Evolutionary conservation across 73 alveolate species (phyloP).

Genomic region (Urostyla sp.): DNA sequence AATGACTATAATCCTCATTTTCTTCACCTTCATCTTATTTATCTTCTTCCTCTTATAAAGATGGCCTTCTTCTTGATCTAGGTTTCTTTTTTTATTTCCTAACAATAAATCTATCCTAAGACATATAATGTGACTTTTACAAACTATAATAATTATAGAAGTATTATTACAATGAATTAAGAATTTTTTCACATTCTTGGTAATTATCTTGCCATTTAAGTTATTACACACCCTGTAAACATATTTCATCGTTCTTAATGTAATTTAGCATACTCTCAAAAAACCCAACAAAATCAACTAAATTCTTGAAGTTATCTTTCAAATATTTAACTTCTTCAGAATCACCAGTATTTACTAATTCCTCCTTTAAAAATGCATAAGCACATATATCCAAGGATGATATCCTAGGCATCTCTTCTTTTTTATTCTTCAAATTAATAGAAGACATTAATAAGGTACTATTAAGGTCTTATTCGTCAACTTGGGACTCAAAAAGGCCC

Average conservation of each 20-base stretch:
- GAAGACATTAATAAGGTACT: background rate
- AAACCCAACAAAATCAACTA: background rate
- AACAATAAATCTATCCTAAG: background rate
- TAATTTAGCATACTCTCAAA: background rate
- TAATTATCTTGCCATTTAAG: background rate
- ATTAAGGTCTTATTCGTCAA: no score
- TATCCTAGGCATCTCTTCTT: background rate
- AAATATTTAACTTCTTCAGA: constrained; percentile 13
- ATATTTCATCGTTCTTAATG: background rate
- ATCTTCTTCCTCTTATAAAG: background rate
- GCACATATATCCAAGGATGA: constrained; percentile 36
- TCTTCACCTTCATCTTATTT: background rate
- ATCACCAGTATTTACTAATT: constrained; percentile 4
- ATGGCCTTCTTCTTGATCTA: no score
- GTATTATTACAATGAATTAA: constrained; percentile 8
- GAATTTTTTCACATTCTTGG: background rate
- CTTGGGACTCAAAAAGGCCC: background rate
- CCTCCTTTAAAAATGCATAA: constrained; percentile 41
- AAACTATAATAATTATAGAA: background rate
- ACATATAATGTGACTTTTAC: background rate
- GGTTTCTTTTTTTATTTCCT: background rate
- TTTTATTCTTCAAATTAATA: background rate
- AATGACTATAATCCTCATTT: background rate
- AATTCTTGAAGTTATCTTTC: background rate
- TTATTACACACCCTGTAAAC: background rate